A percentile compares a stretch with the other conserved stretches of the same genome.
phyloP scores from a whole-genome alignment of 2,329 filamentous ascomycete genomes.

The Nakataea oryzae region DNA sequence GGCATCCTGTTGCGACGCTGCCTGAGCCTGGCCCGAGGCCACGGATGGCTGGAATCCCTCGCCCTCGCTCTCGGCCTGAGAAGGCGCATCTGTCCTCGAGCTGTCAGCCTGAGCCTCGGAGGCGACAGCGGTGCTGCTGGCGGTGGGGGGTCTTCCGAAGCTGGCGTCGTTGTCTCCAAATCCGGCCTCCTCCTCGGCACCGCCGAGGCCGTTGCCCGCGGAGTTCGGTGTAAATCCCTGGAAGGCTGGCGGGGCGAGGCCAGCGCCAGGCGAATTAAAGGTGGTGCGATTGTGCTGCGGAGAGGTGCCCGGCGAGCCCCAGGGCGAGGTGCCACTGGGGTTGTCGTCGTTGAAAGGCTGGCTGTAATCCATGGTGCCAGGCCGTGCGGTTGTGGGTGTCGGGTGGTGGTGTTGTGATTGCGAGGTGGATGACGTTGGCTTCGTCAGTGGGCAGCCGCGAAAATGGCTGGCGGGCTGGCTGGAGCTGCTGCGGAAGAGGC shows the following conservation, averaged over 20 bases:
- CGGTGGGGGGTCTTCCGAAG: conserved; percentile 18
- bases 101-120: conserved; percentile 28
- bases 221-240: conserved; percentile 23
- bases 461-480: background rate
- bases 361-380: conserved; percentile 44
- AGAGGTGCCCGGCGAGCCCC: conserved; percentile 43
- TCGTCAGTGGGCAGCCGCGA: background rate
- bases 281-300: conserved; percentile 33
- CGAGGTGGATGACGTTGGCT: conserved; percentile 6
- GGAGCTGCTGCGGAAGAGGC: no score
- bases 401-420: conserved; percentile 1
- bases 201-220: conserved; percentile 30
- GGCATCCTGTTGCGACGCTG: conserved; percentile 14
- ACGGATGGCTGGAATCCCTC: conserved; percentile 8
- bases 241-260: conserved; percentile 31
- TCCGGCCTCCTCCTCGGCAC: conserved; percentile 6
- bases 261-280: conserved; percentile 27
- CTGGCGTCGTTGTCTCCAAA: conserved; percentile 19
- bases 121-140: conserved; percentile 27
- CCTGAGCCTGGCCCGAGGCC: conserved; percentile 17
- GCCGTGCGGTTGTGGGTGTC: background rate
- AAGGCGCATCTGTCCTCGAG: conserved; percentile 15
- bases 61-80: conserved; percentile 8
- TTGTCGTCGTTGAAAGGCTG: conserved; percentile 46
- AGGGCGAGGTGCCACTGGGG: conserved; percentile 40